Evolutionary conservation across 306 rosid species (phyloP).

Genomic region (Casuarina equisetifolia): DNA sequence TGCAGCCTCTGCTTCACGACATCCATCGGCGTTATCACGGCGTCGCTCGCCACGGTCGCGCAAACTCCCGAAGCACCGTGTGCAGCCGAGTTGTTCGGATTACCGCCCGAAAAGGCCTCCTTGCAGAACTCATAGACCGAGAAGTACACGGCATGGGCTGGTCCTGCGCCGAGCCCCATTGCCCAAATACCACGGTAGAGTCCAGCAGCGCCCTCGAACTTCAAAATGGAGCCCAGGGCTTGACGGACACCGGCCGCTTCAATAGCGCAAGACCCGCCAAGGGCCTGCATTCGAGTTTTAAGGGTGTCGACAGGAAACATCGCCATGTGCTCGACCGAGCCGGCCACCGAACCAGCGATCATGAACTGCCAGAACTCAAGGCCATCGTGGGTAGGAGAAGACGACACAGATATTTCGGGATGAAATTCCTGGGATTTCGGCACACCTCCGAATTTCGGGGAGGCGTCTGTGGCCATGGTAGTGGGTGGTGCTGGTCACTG

Average conservation of each 20-base stretch:
- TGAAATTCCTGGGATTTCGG: slow-evolving; percentile 53
- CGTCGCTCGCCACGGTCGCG: slow-evolving; percentile 75
- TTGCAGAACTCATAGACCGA: slow-evolving; percentile 65
- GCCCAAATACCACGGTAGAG: slow-evolving; percentile 87
- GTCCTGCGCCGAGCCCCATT: slow-evolving; percentile 92
- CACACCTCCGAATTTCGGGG: slow-evolving; percentile 25
- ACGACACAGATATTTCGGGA: slow-evolving; percentile 33
- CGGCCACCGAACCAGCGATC: slow-evolving; percentile 85
- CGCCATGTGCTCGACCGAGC: slow-evolving; percentile 78
- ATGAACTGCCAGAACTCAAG: slow-evolving; percentile 89
- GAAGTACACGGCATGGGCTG: slow-evolving; percentile 88
- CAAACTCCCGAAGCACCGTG: slow-evolving; percentile 74
- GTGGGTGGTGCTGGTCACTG: slow-evolving; percentile 4
- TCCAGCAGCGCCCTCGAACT: slow-evolving; percentile 65
- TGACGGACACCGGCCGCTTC: slow-evolving; percentile 60
- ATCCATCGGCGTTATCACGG: slow-evolving; percentile 93
- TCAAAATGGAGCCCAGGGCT: slow-evolving; percentile 58
- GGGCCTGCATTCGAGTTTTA: slow-evolving; percentile 84
- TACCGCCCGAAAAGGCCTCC: slow-evolving; percentile 51
- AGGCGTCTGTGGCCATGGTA: slow-evolving; percentile 44
- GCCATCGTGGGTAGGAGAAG: slow-evolving; percentile 58
- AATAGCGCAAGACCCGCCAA: slow-evolving; percentile 69
- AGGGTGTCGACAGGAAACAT: slow-evolving; percentile 94
- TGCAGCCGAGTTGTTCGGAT: slow-evolving; percentile 49
- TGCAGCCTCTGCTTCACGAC: slow-evolving; percentile 93